Evolutionary conservation across 371 early-diverging fungal genomes (phyloP).

Genomic region (Blakeslea trispora): DNA sequence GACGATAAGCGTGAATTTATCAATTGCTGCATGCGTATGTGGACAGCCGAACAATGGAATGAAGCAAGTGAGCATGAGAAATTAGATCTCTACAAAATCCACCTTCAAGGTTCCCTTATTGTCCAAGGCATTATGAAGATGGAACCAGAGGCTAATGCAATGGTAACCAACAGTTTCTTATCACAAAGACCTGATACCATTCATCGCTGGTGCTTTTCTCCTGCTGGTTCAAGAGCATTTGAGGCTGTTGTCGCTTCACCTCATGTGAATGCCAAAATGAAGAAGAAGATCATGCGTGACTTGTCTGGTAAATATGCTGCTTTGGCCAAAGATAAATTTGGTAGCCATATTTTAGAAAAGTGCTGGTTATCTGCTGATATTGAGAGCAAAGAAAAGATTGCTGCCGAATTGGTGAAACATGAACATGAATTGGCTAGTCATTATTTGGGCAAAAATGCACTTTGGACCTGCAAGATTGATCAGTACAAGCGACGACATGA

Average conservation of each 20-base stretch:
- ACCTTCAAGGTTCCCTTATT: slow-evolving; percentile 74
- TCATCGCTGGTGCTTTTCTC: slow-evolving; percentile 65
- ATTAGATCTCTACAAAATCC: slow-evolving; percentile 50
- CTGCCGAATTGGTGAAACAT: slow-evolving; percentile 61
- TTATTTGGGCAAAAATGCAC: slow-evolving; percentile 73
- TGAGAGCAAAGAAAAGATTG: slow-evolving; percentile 70
- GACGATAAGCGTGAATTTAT: slow-evolving; percentile 59
- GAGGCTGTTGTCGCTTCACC: slow-evolving; percentile 68
- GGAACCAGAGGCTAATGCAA: slow-evolving; percentile 60
- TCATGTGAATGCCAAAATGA: slow-evolving; percentile 58
- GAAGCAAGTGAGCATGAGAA: slow-evolving; percentile 39
- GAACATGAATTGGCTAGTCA: slow-evolving; percentile 60
- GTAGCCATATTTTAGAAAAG: slow-evolving; percentile 78
- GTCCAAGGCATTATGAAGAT: slow-evolving; percentile 71
- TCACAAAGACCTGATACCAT: slow-evolving; percentile 54
- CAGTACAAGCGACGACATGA: slow-evolving; percentile 70
- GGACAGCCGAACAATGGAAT: slow-evolving; percentile 50
- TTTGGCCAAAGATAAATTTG: slow-evolving; percentile 75
- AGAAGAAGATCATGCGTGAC: slow-evolving; percentile 66
- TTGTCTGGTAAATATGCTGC: slow-evolving; percentile 59
- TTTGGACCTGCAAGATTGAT: slow-evolving; percentile 80
- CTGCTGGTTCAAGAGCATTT: slow-evolving; percentile 73
- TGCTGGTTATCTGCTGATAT: slow-evolving; percentile 79
- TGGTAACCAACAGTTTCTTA: slow-evolving; percentile 65
- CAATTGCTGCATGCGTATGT: slow-evolving; percentile 65